phyloP scores from a whole-genome alignment of 371 early-diverging fungal genomes.

The Lichtheimia corymbifera region DNA sequence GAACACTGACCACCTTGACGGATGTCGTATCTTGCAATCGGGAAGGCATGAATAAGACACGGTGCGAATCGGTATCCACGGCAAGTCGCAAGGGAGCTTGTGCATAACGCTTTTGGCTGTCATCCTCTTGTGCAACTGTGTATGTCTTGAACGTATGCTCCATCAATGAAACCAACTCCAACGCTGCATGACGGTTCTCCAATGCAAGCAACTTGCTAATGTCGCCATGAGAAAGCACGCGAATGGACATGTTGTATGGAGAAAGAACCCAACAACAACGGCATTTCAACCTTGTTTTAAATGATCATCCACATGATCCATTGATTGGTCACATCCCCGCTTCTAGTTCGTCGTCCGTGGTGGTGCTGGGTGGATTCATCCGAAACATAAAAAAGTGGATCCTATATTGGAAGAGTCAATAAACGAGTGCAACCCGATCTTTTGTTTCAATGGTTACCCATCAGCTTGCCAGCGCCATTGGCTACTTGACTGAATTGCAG shows the following conservation, averaged over 20 bases:
- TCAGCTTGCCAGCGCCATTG: too few species aligned
- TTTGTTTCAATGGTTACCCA: too few species aligned
- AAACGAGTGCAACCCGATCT: too few species aligned
- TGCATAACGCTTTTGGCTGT: slow-evolving; percentile 28
- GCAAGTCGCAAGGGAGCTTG: slow-evolving; percentile 57
- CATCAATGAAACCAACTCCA: slow-evolving; percentile 43
- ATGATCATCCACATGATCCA: neutral
- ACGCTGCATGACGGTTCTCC: slow-evolving; percentile 18
- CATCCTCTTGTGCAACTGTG: slow-evolving; percentile 23
- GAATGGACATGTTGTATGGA: slow-evolving; percentile 20
- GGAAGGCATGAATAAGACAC: slow-evolving; percentile 62
- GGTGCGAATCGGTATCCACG: slow-evolving; percentile 42
- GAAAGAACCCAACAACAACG: neutral
- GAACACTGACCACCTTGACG: slow-evolving; percentile 63
- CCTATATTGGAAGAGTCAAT: too few species aligned
- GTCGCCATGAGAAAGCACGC: slow-evolving; percentile 34
- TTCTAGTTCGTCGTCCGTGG: too few species aligned
- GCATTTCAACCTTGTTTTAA: slow-evolving; percentile 5
- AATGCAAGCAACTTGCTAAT: slow-evolving; percentile 26
- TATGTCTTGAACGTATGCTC: slow-evolving; percentile 33
- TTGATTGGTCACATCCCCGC: too few species aligned
- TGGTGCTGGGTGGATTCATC: too few species aligned
- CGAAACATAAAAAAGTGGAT: too few species aligned
- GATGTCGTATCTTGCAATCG: slow-evolving; percentile 51
- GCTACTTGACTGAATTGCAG: too few species aligned